Conservation (phyloP, 2,329 filamentous ascomycete genomes). For the Penicillium sp. region DNA sequence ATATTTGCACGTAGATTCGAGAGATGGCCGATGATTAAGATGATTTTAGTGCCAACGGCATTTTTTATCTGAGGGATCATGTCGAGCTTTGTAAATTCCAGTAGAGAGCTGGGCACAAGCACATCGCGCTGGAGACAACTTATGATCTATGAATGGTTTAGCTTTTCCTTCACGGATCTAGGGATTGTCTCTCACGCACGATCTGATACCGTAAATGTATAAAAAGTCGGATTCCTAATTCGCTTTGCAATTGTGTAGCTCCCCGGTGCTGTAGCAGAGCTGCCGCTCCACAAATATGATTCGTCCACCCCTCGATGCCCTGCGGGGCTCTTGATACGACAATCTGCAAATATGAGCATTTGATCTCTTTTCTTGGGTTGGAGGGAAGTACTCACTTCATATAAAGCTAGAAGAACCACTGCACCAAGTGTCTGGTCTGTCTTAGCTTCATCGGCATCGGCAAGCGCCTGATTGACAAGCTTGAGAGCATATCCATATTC, state of each 20-base stretch:
- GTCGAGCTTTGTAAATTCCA: not conserved
- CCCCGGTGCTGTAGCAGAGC: conserved; percentile 42
- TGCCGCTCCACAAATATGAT: conserved; percentile 60
- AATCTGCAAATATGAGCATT: conserved; percentile 24
- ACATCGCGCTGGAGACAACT: too few species aligned
- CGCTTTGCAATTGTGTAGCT: not conserved
- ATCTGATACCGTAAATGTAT: not conserved
- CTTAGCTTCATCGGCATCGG: conserved; percentile 34
- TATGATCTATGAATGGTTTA: too few species aligned
- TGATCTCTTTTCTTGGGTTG: not conserved
- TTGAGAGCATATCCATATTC: conserved; percentile 57
- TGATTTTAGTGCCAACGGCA: not conserved
- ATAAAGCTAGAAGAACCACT: conserved; percentile 60
- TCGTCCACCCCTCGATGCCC: conserved; percentile 55
- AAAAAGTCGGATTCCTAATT: not conserved
- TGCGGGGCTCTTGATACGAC: conserved; percentile 44
- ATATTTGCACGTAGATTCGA: not conserved
- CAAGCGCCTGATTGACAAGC: conserved; percentile 39
- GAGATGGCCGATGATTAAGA: not conserved
- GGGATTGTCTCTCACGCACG: too few species aligned
- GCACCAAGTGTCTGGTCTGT: conserved; percentile 50
- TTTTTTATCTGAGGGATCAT: not conserved
- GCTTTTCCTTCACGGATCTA: too few species aligned
- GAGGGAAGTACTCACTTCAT: conserved; percentile 51
- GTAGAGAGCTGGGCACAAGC: not conserved